Percentiles rank a stretch among this genome's conserved stretches.
phyloP scores from a whole-genome alignment of 441 rosid genomes.

The Rhodomyrtus psidioides region DNA sequence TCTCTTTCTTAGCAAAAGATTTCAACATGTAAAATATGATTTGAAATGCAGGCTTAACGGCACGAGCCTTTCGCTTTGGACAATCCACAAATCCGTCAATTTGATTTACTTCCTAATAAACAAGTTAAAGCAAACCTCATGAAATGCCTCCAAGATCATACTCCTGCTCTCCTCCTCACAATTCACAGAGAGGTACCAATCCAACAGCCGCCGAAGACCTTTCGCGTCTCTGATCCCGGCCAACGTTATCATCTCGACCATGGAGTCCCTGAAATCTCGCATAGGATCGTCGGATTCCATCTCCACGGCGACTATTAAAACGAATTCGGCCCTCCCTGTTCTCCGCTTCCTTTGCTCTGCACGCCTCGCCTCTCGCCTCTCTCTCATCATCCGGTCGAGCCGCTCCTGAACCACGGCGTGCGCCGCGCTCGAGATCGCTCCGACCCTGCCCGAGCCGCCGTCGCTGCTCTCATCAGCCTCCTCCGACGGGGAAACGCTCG shows the following conservation, averaged over 20 bases:
- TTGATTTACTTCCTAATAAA: constrained; percentile 35
- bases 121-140: constrained; percentile 65
- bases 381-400: constrained; percentile 73
- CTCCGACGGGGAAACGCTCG: constrained; percentile 57
- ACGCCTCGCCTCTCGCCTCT: constrained; percentile 39
- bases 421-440: constrained; percentile 59
- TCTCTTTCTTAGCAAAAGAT: background rate
- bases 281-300: constrained; percentile 64
- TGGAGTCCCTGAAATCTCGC: constrained; percentile 74
- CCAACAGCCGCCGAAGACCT: constrained; percentile 68
- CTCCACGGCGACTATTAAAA: constrained; percentile 81
- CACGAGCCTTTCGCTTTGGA: background rate
- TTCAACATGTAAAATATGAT: background rate
- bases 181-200: constrained; percentile 69
- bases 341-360: background rate
- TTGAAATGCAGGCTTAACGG: background rate
- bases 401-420: constrained; percentile 91
- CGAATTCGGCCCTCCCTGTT: constrained; percentile 10
- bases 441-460: constrained; percentile 22
- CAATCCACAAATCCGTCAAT: constrained; percentile 1
- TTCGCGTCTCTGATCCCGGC: constrained; percentile 47
- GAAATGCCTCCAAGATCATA: constrained; percentile 57
- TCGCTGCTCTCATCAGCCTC: constrained; percentile 44
- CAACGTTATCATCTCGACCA: constrained; percentile 64
- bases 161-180: constrained; percentile 38